These are phyloP conservation scores for Chalaropsis ovoidea DNA, from an alignment of 2,329 filamentous ascomycete species.

Conservation along the genomic window DNA sequence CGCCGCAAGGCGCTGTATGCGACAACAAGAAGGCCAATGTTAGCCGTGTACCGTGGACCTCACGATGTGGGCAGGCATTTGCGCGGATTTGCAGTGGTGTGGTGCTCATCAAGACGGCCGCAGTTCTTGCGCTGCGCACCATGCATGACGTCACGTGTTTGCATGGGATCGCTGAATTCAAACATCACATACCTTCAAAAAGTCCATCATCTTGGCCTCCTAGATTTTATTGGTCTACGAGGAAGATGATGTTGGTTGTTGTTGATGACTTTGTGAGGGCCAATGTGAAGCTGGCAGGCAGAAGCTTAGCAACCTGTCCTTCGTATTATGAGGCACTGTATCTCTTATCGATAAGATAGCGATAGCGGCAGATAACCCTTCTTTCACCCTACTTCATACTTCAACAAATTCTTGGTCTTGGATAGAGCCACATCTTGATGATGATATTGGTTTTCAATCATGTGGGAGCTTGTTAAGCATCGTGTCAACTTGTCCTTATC, in stretches of 20 bases:
- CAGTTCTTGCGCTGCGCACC: not conserved
- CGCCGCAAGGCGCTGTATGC: conserved; percentile 59
- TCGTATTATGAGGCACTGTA: not conserved
- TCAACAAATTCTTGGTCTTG: too few species aligned
- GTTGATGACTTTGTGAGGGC: not conserved
- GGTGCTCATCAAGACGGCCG: not conserved
- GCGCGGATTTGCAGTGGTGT: not conserved
- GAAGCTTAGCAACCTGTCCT: conserved; percentile 13
- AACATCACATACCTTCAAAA: conserved; percentile 22
- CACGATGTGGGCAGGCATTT: not conserved
- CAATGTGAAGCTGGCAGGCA: not conserved
- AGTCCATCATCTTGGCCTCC: conserved; percentile 23
- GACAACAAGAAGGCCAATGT: conserved; percentile 16
- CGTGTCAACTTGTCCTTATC: too few species aligned
- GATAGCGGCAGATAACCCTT: not conserved
- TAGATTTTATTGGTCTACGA: conserved; percentile 6
- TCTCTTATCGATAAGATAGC: conserved; percentile 13
- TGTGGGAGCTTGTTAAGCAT: too few species aligned
- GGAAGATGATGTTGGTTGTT: conserved; percentile 6
- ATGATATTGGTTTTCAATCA: too few species aligned
- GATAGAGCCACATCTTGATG: too few species aligned
- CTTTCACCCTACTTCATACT: too few species aligned
- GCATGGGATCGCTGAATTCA: not conserved
- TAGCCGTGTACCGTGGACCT: conserved; percentile 13
- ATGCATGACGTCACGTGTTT: conserved; percentile 17